Percentiles rank a stretch among this genome's conserved stretches.
phyloP scores from a whole-genome alignment of 495 filamentous ascomycete species.

The Parathielavia hyrcaniae region DNA sequence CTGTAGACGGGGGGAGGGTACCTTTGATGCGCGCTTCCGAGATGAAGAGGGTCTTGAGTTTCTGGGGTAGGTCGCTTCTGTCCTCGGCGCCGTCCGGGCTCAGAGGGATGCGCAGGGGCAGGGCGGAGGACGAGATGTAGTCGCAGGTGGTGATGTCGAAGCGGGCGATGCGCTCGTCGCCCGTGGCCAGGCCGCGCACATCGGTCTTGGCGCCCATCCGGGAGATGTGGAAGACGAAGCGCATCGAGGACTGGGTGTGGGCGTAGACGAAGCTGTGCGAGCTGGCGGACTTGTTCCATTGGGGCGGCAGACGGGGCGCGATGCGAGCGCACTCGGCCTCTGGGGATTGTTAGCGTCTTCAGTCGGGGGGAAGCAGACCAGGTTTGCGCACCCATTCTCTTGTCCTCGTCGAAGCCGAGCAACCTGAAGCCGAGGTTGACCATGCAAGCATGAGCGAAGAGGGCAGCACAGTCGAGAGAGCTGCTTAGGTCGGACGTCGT shows the following conservation, averaged over 20 bases:
- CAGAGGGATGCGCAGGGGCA: constrained; percentile 43
- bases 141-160: constrained; percentile 72
- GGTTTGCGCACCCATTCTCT: constrained; percentile 52
- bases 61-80: constrained; percentile 36
- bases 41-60: constrained; percentile 66
- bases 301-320: constrained; percentile 57
- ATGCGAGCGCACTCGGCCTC: constrained; percentile 39
- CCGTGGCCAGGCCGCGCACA: constrained; percentile 68
- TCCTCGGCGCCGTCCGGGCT: constrained; percentile 35
- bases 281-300: constrained; percentile 67
- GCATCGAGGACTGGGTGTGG: constrained; percentile 81
- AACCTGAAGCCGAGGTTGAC: constrained; percentile 72
- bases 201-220: constrained; percentile 79
- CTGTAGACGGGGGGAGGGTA: background rate
- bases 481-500: constrained; percentile 59
- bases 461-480: constrained; percentile 76
- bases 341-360: constrained; percentile 5
- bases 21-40: constrained; percentile 53
- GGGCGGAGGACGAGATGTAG: constrained; percentile 54
- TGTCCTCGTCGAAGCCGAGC: constrained; percentile 73
- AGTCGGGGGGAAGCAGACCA: background rate
- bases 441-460: constrained; percentile 82
- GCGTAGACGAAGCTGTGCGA: constrained; percentile 79
- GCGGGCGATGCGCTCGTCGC: constrained; percentile 71
- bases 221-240: constrained; percentile 74